These are phyloP conservation scores for Triglochin maritima DNA, from an alignment of 106 monocot species.

Conservation along the genomic window DNA sequence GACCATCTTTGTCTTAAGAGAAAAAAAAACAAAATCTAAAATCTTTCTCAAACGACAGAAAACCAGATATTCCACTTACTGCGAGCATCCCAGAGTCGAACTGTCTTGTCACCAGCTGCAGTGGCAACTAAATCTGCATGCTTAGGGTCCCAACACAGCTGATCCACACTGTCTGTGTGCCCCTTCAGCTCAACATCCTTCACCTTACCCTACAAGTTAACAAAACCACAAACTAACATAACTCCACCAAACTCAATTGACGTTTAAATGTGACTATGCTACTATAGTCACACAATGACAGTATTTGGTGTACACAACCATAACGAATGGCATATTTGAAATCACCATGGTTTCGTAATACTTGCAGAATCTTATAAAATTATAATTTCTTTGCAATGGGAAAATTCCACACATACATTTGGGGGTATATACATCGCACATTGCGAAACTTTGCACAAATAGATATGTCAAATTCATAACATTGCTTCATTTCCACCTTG, in stretches of 20 bases:
- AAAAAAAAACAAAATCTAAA: not conserved
- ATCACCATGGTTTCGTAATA: no score
- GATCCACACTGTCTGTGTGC: slow-evolving; percentile 94
- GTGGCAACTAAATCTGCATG: slow-evolving; percentile 87
- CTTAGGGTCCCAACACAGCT: slow-evolving; percentile 96
- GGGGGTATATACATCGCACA: no score
- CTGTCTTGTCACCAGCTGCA: slow-evolving; percentile 89
- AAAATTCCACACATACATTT: no score
- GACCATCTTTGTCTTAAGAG: not conserved
- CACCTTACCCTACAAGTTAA: slow-evolving; percentile 56
- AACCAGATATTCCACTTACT: slow-evolving; percentile 41
- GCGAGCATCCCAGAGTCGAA: slow-evolving; percentile 96
- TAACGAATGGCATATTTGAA: no score
- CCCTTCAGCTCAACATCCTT: slow-evolving; percentile 96
- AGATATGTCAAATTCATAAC: no score
- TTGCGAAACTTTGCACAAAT: no score
- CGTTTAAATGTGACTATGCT: no score
- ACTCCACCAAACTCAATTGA: not conserved
- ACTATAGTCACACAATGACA: no score
- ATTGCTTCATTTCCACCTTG: no score
- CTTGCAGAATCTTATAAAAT: no score
- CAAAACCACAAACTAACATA: not conserved
- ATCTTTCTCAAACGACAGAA: not conserved
- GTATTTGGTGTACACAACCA: no score
- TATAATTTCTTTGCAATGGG: no score